Percentiles rank a stretch among this genome's conserved stretches.
These are phyloP conservation scores for Colletotrichum cordylinicola DNA, from an alignment of 2,329 filamentous ascomycete species.

Conservation along the genomic window DNA sequence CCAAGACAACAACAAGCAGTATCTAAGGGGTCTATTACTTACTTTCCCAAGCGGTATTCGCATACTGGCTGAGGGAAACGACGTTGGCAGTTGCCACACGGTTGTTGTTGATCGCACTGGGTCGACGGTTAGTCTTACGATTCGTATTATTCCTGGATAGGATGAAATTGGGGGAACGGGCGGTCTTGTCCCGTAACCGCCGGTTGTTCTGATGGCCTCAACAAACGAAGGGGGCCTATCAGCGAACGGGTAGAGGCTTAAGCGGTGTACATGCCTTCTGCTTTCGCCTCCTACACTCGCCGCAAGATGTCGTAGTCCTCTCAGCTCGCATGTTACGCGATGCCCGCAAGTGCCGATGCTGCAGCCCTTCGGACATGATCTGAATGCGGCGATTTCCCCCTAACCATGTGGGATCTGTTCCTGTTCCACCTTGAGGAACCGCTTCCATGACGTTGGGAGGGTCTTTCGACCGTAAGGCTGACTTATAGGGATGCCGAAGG, in stretches of 20 bases:
- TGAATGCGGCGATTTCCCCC: slow-evolving; percentile 2
- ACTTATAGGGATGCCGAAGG: slow-evolving; percentile 10
- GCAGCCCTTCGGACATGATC: slow-evolving; percentile 40
- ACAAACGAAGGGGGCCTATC: background rate
- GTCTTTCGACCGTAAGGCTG: slow-evolving; percentile 1
- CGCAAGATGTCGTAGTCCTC: slow-evolving; percentile 49
- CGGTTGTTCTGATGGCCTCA: background rate
- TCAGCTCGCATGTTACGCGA: slow-evolving; percentile 31
- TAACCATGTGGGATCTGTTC: background rate
- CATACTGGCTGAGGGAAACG: slow-evolving; percentile 58
- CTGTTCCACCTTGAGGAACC: slow-evolving; percentile 3
- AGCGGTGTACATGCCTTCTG: slow-evolving; percentile 47
- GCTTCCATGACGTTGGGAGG: background rate
- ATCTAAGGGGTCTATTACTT: background rate
- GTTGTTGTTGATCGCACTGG: slow-evolving; percentile 60
- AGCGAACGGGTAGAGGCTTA: background rate
- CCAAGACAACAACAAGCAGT: background rate
- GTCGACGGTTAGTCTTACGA: background rate
- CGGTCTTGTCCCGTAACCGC: background rate
- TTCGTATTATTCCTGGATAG: background rate
- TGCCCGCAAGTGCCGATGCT: slow-evolving; percentile 31
- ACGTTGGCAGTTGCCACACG: slow-evolving; percentile 58
- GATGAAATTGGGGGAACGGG: background rate
- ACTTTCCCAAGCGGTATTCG: slow-evolving; percentile 45
- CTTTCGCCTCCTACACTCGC: slow-evolving; percentile 57